These are phyloP conservation scores for Calonectria multiphialidica DNA, from an alignment of 2,329 filamentous ascomycete species.

Conservation along the genomic window DNA sequence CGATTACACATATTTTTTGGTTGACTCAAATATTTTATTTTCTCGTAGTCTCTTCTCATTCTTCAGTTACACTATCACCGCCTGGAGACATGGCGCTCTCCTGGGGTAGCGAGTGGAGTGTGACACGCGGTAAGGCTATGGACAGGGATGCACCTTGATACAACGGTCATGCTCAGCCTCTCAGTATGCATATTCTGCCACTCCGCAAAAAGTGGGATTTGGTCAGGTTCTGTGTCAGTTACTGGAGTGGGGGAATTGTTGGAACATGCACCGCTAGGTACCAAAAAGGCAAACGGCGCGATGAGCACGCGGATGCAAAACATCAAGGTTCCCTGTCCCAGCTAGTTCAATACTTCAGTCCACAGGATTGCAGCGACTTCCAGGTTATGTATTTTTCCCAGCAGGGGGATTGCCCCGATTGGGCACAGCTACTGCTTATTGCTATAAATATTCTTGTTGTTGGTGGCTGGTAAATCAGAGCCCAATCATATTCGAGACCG, in stretches of 20 bases:
- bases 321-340: too few species aligned
- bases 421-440: background rate
- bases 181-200: background rate
- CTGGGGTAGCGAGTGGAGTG: background rate
- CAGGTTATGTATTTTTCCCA: background rate
- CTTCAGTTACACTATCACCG: background rate
- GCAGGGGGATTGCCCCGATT: too few species aligned
- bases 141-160: background rate
- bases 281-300: background rate
- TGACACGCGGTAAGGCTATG: background rate
- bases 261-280: background rate
- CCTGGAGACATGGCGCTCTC: background rate
- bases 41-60: too few species aligned
- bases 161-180: background rate
- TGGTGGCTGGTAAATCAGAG: background rate
- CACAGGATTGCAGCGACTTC: background rate
- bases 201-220: background rate
- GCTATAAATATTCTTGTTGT: background rate
- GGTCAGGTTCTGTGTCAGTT: background rate
- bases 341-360: background rate
- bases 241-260: background rate
- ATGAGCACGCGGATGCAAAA: background rate
- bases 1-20: background rate
- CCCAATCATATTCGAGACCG: too few species aligned
- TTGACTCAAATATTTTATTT: background rate